These are phyloP conservation scores for Thalassiosira allenii DNA, from an alignment of 352 stramenopile genomes.

Conservation along the genomic window DNA sequence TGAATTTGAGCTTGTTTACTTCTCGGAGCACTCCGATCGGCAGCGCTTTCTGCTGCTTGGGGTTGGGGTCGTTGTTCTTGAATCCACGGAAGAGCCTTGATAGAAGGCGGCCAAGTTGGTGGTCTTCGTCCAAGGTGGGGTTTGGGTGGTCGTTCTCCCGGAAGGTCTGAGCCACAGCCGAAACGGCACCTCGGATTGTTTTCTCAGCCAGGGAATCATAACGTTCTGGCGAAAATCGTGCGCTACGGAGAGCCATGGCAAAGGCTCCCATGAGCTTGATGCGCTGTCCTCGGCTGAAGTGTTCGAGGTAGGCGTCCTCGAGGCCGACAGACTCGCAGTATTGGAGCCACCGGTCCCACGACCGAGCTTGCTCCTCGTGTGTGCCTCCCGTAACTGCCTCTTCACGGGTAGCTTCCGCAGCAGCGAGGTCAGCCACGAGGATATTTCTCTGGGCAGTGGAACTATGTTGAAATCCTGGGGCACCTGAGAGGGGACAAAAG, in stretches of 20 bases:
- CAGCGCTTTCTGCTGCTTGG: constrained; percentile 1
- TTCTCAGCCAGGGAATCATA: constrained; percentile 23
- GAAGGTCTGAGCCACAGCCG: constrained; percentile 31
- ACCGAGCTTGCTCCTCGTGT: constrained; percentile 13
- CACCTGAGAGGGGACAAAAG: constrained; percentile 5
- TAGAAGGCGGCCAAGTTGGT: not conserved
- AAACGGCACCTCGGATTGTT: constrained; percentile 35
- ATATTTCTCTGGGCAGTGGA: constrained; percentile 23
- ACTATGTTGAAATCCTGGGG: constrained; percentile 16
- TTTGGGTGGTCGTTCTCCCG: constrained; percentile 8
- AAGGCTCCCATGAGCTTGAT: constrained; percentile 30
- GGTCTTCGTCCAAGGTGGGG: not conserved
- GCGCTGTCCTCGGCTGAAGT: not conserved
- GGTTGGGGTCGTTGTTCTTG: not conserved
- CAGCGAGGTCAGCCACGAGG: constrained; percentile 26
- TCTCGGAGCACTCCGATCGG: not conserved
- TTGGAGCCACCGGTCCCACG: not conserved
- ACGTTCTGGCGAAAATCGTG: constrained; percentile 4
- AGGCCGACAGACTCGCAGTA: constrained; percentile 15
- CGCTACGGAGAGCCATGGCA: constrained; percentile 21
- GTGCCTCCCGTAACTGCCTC: constrained; percentile 29
- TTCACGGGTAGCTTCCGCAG: constrained; percentile 30
- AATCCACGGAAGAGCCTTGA: not conserved
- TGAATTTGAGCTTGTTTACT: not conserved
- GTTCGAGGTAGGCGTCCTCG: not conserved